Evolutionary conservation across 169 alveolate genomes (phyloP), one percentile per base, ranked within the genome.

Genomic region (Plasmodium inui): DNA sequence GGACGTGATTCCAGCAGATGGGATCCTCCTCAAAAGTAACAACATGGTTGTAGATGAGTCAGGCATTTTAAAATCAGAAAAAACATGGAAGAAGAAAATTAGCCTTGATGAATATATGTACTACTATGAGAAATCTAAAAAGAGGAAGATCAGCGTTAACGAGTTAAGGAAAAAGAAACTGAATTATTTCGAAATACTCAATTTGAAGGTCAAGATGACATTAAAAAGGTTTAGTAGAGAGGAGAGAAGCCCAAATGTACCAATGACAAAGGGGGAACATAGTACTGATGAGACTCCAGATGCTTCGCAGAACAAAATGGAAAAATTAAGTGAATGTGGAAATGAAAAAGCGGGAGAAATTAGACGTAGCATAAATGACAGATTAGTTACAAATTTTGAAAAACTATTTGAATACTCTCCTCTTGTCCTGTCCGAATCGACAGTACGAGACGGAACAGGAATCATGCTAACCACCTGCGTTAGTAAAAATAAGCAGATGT

Each of bases 401-500:
- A 81, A 46, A 28, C n/a, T 44, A n/a, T 86, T 34, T 32, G 86
- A 86, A 41, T 74, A 76, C 67, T 86, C 86, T 0, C 93, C 93
- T 10, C 57, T 86, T n/a, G 61, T 86, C 37, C 22, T 86, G 22
- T 86, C 93, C 1, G 86, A 76, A 34, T 86, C 93, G 0, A 30
- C 46, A 0, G 85, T 86, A 1, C 55, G 28, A 17, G 73, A 74
- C 3, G 93, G 93, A n/a, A 86, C 26, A 8, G 93, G 93, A 7
- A 37, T 86, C 14, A 86, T 86, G 93, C 39, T 86, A 46, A 53
- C 93, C 30, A 86, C 93, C 4, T 86, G 93, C 8, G 93, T 86
- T 50, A 78, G 93, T 76, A 86, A 86, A 86, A 74, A 86, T 10
- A 86, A 86, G 67, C 93, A 86, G n/a, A 86, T 86, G 93, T 86